Percentiles rank a stretch among this genome's conserved stretches.
These are phyloP conservation scores for Lentinus polychrous DNA, from an alignment of 1,284 basidiomycete species.

Conservation along the genomic window DNA sequence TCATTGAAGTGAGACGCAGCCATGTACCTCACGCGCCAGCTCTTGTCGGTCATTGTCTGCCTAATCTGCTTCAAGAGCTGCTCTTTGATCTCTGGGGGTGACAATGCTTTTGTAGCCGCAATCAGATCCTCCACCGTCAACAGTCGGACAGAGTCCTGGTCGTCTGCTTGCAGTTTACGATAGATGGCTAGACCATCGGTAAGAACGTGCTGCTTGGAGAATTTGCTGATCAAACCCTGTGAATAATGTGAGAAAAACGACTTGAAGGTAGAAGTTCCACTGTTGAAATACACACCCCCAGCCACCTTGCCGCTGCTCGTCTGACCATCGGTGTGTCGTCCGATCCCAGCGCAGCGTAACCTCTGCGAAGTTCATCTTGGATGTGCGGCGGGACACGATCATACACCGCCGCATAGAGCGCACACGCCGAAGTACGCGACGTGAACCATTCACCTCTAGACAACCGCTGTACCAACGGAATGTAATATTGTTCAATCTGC, in stretches of 20 bases:
- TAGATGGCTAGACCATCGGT: conserved; percentile 91
- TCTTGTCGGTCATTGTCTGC: conserved; percentile 88
- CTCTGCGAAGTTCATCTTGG: conserved; percentile 88
- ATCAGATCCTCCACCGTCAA: conserved; percentile 96
- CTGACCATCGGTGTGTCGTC: conserved; percentile 99
- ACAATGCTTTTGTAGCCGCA: conserved; percentile 81
- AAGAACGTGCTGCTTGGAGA: conserved; percentile 75
- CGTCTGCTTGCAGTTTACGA: conserved; percentile 90
- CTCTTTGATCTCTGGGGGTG: conserved; percentile 85
- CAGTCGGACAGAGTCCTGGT: conserved; percentile 97
- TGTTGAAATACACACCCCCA: conserved; percentile 63
- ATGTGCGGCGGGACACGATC: conserved; percentile 64
- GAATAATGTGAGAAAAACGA: conserved; percentile 1
- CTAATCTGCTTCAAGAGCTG: conserved; percentile 87
- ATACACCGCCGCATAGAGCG: conserved; percentile 93
- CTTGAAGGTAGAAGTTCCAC: conserved; percentile 3
- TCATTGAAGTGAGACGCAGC: conserved; percentile 97
- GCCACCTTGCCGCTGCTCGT: conserved; percentile 92
- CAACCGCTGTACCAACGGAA: conserved; percentile 87
- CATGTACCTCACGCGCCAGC: conserved; percentile 99
- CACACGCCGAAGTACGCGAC: conserved; percentile 94
- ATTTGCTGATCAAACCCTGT: conserved; percentile 73
- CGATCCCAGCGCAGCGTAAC: conserved; percentile 77
- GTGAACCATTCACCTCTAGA: conserved; percentile 99
- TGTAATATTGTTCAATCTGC: conserved; percentile 88